Percentiles rank a stretch among this genome's conserved stretches.
These are phyloP conservation scores for Penicillium riverlandense DNA, from an alignment of 495 filamentous ascomycete genomes.

Conservation along the genomic window DNA sequence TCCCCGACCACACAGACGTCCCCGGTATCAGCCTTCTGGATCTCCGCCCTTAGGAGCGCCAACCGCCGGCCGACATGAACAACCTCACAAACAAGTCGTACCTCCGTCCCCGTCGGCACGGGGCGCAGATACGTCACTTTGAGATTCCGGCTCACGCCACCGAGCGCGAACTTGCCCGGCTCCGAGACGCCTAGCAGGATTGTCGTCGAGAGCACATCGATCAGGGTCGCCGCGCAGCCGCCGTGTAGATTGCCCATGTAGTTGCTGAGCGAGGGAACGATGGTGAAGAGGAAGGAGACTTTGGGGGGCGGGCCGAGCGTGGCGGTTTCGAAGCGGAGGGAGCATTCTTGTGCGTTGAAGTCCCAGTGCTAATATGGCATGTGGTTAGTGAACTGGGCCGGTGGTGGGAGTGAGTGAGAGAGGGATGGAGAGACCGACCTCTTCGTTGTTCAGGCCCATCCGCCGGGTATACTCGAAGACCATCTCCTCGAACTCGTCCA, in stretches of 20 bases:
- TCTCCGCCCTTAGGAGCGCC: conserved; percentile 36
- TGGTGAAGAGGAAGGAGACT: conserved; percentile 37
- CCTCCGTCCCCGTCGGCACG: conserved; percentile 39
- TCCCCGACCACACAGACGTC: conserved; percentile 55
- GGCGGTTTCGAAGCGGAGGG: conserved; percentile 37
- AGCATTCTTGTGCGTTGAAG: conserved; percentile 20
- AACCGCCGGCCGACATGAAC: conserved; percentile 55
- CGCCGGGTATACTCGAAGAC: conserved; percentile 22
- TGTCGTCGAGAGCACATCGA: conserved; percentile 59
- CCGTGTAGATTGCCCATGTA: conserved; percentile 58
- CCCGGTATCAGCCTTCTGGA: conserved; percentile 37
- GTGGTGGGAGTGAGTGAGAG: neutral
- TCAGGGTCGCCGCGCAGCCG: conserved; percentile 58
- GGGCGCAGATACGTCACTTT: conserved; percentile 64
- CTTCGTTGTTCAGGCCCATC: conserved; percentile 12
- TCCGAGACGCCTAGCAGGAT: conserved; percentile 48
- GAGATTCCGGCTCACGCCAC: conserved; percentile 62
- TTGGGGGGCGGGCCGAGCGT: conserved; percentile 24
- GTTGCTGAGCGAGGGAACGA: conserved; percentile 52
- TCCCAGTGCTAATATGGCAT: conserved; percentile 24
- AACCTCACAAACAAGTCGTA: conserved; percentile 53
- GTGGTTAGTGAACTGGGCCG: too few species aligned
- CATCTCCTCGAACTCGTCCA: conserved; percentile 29
- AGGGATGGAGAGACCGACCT: conserved; percentile 7
- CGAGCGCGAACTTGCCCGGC: conserved; percentile 53